Evolutionary conservation across 1,284 basidiomycete genomes (phyloP).

Genomic region (Takashimella tepidaria): DNA sequence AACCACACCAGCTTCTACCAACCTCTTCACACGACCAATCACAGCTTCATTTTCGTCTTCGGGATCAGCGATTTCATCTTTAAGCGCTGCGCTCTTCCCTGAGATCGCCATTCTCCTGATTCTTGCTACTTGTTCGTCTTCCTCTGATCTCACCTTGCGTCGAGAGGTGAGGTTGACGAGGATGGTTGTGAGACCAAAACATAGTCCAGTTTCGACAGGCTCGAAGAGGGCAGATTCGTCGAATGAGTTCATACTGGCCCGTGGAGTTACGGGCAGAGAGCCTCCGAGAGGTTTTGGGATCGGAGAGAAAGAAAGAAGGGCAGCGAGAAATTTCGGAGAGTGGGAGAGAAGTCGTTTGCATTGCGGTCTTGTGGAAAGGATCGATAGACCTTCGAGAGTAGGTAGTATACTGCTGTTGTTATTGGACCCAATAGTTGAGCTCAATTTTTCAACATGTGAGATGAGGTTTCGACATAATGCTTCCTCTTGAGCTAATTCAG

Average conservation of each 20-base stretch:
- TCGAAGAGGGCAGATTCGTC: conserved; percentile 17
- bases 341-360: conserved; percentile 63
- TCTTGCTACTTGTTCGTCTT: conserved; percentile 73
- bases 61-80: conserved; percentile 28
- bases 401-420: conserved; percentile 47
- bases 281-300: conserved; percentile 20
- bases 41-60: conserved; percentile 59
- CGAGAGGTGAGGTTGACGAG: conserved; percentile 68
- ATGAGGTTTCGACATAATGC: conserved; percentile 58
- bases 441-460: conserved; percentile 52
- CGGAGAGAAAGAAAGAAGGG: conserved; percentile 54
- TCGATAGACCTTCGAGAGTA: conserved; percentile 74
- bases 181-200: conserved; percentile 71
- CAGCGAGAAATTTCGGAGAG: conserved; percentile 56
- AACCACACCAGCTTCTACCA: conserved; percentile 58
- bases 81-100: conserved; percentile 50
- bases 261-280: conserved; percentile 55
- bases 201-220: conserved; percentile 49
- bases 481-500: conserved; percentile 45
- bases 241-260: conserved; percentile 24
- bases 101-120: conserved; percentile 59
- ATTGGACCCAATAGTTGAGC: conserved; percentile 5
- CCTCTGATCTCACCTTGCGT: conserved; percentile 63
- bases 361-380: conserved; percentile 62
- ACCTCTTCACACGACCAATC: conserved; percentile 50